Evolutionary conservation across 352 stramenopile genomes (phyloP).

Genomic region (Globisporangium paroecandrum): DNA sequence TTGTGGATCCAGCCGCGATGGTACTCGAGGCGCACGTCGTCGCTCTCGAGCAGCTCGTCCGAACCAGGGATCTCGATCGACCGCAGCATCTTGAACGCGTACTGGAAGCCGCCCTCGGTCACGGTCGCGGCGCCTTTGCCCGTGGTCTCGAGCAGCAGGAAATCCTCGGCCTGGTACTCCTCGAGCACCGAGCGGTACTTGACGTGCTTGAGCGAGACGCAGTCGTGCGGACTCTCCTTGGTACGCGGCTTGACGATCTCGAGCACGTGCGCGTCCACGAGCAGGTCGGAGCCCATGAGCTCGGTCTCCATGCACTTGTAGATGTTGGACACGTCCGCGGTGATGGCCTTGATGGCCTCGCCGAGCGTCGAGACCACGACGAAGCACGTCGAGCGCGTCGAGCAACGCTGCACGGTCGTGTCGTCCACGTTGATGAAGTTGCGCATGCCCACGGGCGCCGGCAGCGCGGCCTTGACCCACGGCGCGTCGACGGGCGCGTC

Average conservation of each 20-base stretch:
- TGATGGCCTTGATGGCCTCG: conserved; percentile 55
- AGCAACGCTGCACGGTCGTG: conserved; percentile 39
- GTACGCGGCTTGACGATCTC: conserved; percentile 63
- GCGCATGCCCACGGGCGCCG: conserved; percentile 39
- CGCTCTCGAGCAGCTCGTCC: conserved; percentile 44
- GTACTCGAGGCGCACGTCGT: conserved; percentile 40
- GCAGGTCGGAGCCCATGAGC: conserved; percentile 45
- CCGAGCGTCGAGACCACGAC: conserved; percentile 51
- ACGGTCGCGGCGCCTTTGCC: conserved; percentile 36
- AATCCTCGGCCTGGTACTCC: conserved; percentile 56
- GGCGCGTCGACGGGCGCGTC: conserved; percentile 24
- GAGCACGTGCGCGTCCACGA: conserved; percentile 67
- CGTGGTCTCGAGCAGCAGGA: conserved; percentile 56
- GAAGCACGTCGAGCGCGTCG: conserved; percentile 51
- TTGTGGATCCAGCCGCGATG: conserved; percentile 57
- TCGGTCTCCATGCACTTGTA: conserved; percentile 58
- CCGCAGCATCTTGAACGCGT: conserved; percentile 62
- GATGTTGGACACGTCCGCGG: conserved; percentile 46
- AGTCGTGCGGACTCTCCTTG: conserved; percentile 68
- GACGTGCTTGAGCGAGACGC: conserved; percentile 75
- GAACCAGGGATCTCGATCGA: conserved; percentile 32
- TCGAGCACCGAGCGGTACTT: conserved; percentile 64
- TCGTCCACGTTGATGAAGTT: conserved; percentile 42
- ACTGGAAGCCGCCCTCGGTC: conserved; percentile 33
- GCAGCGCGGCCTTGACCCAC: conserved; percentile 34